Evolutionary conservation across 768 basidiomycete genomes (phyloP).

Genomic region (Tephrocybe rancida): DNA sequence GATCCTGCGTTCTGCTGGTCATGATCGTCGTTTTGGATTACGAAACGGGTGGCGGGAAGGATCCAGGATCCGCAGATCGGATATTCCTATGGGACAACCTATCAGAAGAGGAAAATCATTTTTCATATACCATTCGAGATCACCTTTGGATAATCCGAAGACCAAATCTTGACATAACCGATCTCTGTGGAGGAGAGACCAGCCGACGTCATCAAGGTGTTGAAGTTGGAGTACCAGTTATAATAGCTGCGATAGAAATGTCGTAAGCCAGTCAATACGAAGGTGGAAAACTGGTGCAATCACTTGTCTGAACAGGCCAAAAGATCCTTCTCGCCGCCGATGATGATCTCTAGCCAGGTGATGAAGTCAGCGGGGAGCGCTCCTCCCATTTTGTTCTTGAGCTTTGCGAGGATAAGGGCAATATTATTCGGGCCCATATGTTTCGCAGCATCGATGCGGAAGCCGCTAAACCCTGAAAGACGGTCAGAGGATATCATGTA

Average conservation of each 20-base stretch:
- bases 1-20: conserved; percentile 8
- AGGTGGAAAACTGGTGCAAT: background rate
- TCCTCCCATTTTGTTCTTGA: conserved; percentile 7
- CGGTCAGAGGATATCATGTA: background rate
- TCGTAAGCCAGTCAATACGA: background rate
- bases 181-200: conserved; percentile 3
- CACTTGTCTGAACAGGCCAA: conserved; percentile 6
- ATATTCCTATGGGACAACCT: background rate
- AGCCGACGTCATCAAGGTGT: background rate
- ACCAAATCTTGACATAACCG: conserved; percentile 8
- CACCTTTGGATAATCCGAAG: conserved; percentile 9
- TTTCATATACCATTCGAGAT: background rate
- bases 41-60: conserved; percentile 3
- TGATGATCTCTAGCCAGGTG: conserved; percentile 6
- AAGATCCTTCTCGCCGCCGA: conserved; percentile 6
- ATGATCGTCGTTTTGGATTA: conserved; percentile 10
- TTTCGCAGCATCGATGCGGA: conserved; percentile 8
- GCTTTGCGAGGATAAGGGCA: conserved; percentile 3
- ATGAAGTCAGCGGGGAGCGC: conserved; percentile 4
- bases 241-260: background rate
- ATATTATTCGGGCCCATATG: conserved; percentile 9
- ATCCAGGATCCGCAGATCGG: conserved; percentile 10
- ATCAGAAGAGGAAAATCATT: background rate
- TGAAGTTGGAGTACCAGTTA: conserved; percentile 9
- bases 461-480: conserved; percentile 2